A percentile compares a stretch with the other conserved stretches of the same genome.
These are phyloP conservation scores for Xeromyces bisporus DNA, from an alignment of 495 filamentous ascomycete species.

Conservation along the genomic window DNA sequence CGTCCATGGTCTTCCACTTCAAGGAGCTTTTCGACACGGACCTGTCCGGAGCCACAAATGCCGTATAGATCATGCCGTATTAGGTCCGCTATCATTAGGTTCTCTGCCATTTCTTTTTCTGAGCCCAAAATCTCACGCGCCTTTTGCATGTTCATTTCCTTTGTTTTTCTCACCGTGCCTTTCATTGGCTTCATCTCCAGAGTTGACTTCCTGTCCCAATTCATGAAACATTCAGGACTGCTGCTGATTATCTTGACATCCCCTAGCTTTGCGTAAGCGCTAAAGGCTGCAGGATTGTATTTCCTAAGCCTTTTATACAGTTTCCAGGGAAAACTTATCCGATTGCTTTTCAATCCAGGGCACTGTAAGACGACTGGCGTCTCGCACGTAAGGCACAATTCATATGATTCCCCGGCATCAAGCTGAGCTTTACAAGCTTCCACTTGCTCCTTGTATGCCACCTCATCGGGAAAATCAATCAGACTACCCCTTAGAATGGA, in stretches of 20 bases:
- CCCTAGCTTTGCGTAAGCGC: constrained; percentile 61
- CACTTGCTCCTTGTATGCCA: constrained; percentile 47
- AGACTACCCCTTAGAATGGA: constrained; percentile 16
- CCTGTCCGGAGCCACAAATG: constrained; percentile 52
- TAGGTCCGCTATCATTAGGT: constrained; percentile 95
- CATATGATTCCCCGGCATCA: constrained; percentile 71
- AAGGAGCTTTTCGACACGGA: constrained; percentile 52
- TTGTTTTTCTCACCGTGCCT: constrained; percentile 69
- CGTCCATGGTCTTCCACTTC: constrained; percentile 77
- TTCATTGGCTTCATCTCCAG: constrained; percentile 66
- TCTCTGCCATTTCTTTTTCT: constrained; percentile 85
- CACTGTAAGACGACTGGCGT: constrained; percentile 39
- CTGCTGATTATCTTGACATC: constrained; percentile 55
- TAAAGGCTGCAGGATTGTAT: constrained; percentile 73
- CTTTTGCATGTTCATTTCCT: constrained; percentile 42
- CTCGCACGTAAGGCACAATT: constrained; percentile 74
- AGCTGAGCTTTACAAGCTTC: constrained; percentile 54
- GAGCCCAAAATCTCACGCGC: constrained; percentile 54
- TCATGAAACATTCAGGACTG: constrained; percentile 86
- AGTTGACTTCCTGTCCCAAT: constrained; percentile 38
- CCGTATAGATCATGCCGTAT: constrained; percentile 82
- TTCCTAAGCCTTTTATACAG: constrained; percentile 54
- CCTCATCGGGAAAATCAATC: constrained; percentile 30
- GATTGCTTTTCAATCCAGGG: constrained; percentile 7
- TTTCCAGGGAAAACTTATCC: constrained; percentile 36